phyloP scores from a whole-genome alignment of 768 basidiomycete genomes.

The Mycena rosella region DNA sequence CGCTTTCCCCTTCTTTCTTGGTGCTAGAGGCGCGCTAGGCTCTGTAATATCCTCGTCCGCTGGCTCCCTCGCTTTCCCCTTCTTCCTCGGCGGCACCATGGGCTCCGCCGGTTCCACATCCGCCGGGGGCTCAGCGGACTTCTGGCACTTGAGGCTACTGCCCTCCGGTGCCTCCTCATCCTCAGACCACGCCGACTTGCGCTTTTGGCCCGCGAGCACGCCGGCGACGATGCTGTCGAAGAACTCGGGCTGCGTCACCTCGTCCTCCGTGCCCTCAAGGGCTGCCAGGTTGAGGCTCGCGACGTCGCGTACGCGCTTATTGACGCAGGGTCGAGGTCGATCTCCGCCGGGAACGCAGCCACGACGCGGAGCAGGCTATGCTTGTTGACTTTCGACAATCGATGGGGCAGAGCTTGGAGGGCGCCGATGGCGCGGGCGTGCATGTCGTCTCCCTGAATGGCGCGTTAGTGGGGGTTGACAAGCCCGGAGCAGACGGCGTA shows the following conservation, averaged over 20 bases:
- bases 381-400: slow-evolving; percentile 1
- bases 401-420: slow-evolving; percentile 2
- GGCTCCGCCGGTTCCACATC: background rate
- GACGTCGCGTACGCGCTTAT: slow-evolving; percentile 12
- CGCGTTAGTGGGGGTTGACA: background rate
- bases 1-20: background rate
- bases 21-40: no score
- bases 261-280: slow-evolving; percentile 1
- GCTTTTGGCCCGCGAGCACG: slow-evolving; percentile 13
- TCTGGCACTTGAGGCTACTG: background rate
- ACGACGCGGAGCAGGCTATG: slow-evolving; percentile 14
- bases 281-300: slow-evolving; percentile 7
- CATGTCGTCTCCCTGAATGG: background rate
- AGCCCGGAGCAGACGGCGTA: background rate
- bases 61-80: background rate
- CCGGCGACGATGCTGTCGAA: slow-evolving; percentile 15
- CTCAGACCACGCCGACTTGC: background rate
- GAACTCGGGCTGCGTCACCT: slow-evolving; percentile 11
- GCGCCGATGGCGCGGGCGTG: slow-evolving; percentile 1
- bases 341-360: background rate
- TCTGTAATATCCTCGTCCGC: background rate
- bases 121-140: background rate
- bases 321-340: background rate
- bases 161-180: background rate
- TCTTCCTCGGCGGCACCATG: background rate